A percentile compares a stretch with the other conserved stretches of the same genome.
Conservation (phyloP, 768 basidiomycete genomes). For the Suillus ampliporus region DNA sequence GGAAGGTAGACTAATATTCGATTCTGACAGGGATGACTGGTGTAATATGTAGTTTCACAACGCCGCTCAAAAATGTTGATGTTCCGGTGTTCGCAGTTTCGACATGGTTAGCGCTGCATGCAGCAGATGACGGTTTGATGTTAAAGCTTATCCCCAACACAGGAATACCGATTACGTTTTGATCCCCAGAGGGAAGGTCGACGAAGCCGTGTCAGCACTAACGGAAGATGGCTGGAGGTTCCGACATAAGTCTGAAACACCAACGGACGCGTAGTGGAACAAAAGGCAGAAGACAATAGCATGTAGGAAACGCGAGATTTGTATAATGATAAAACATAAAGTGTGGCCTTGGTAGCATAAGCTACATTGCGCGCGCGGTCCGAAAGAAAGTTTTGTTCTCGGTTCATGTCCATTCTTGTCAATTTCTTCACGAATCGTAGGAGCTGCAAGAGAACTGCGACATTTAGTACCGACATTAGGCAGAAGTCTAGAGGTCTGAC, state of each 20-base stretch:
- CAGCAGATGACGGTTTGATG: not conserved
- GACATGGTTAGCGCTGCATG: constrained; percentile 57
- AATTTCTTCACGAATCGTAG: not conserved
- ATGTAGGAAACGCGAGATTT: not conserved
- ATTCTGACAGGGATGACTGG: constrained; percentile 55
- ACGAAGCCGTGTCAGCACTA: constrained; percentile 49
- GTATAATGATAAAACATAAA: constrained; percentile 1
- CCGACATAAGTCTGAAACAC: constrained; percentile 7
- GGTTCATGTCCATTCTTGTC: constrained; percentile 1
- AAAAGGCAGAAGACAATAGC: not conserved
- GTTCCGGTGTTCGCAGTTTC: constrained; percentile 66
- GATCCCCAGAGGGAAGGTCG: constrained; percentile 51
- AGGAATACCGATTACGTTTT: constrained; percentile 75
- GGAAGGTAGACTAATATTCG: not conserved
- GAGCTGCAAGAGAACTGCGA: not conserved
- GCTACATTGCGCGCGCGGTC: not conserved
- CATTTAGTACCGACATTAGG: not conserved
- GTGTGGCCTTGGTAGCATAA: not conserved
- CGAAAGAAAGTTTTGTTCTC: not conserved
- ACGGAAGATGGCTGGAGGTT: constrained; percentile 56
- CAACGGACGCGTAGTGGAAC: not conserved
- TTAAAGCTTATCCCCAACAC: not conserved
- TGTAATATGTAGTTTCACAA: constrained; percentile 57
- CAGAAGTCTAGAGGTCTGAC: not conserved
- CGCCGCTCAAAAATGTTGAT: constrained; percentile 55